Evolutionary conservation across 106 monocot species (phyloP).

Genomic region (Apostasia shenzhenica): DNA sequence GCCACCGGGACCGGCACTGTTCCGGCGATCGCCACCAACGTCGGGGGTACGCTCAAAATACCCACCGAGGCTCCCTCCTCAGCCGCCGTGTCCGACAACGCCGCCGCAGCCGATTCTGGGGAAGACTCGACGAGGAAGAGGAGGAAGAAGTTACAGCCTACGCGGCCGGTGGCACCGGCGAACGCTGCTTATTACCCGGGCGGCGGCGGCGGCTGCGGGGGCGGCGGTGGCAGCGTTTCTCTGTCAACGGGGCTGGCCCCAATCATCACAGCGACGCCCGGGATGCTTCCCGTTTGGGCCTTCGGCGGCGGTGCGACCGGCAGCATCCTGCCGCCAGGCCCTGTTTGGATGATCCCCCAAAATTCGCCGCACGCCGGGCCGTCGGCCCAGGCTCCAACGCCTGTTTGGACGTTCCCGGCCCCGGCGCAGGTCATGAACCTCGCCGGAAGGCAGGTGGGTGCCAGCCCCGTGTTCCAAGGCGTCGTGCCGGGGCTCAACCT

Average conservation of each 20-base stretch:
- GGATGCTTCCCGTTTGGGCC: background rate
- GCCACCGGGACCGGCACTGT: constrained; percentile 50
- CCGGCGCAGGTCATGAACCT: constrained; percentile 20
- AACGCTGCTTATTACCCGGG: constrained; percentile 10
- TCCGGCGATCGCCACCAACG: constrained; percentile 36
- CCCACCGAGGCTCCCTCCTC: constrained; percentile 21
- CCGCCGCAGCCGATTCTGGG: background rate
- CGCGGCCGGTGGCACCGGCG: constrained; percentile 7
- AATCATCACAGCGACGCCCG: constrained; percentile 3
- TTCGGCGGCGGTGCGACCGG: background rate
- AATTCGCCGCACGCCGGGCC: background rate
- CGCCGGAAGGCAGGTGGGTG: constrained; percentile 1
- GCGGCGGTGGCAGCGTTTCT: constrained; percentile 13
- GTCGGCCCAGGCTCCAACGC: constrained; percentile 10
- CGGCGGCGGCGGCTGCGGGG: background rate
- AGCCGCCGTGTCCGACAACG: background rate
- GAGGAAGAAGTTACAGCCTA: constrained; percentile 35
- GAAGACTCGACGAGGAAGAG: constrained; percentile 12
- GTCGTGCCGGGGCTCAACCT: background rate
- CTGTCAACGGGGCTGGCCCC: constrained; percentile 26
- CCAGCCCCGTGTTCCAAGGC: background rate
- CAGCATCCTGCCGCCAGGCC: constrained; percentile 4
- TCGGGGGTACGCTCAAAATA: constrained; percentile 31
- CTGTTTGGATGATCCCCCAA: constrained; percentile 11
- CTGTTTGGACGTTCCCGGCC: constrained; percentile 26